phyloP scores from a whole-genome alignment of 2,329 filamentous ascomycete species.

The Lachnellula occidentalis region DNA sequence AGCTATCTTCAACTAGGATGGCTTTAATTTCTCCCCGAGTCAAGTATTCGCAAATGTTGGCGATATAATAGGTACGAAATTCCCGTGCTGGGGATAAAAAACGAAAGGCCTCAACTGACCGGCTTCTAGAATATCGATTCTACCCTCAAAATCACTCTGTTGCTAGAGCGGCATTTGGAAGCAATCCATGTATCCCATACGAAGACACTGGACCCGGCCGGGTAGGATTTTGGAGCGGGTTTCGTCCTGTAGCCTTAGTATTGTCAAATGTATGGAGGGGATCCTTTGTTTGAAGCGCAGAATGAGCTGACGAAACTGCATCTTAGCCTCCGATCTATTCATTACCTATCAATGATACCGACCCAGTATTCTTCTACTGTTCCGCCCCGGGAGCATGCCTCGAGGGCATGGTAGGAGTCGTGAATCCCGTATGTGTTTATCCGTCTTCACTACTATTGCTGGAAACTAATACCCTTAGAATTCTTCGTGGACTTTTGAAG shows the following conservation, averaged over 20 bases:
- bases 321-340: slow-evolving; percentile 35
- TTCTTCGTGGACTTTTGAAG: slow-evolving; percentile 40
- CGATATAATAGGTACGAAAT: slow-evolving; percentile 40
- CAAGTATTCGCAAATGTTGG: slow-evolving; percentile 37
- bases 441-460: not conserved
- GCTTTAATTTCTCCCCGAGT: slow-evolving; percentile 33
- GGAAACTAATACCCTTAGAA: slow-evolving; percentile 32
- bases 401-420: slow-evolving; percentile 68
- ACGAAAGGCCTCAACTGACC: slow-evolving; percentile 2
- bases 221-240: slow-evolving; percentile 50
- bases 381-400: slow-evolving; percentile 61
- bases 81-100: not conserved
- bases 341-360: slow-evolving; percentile 51
- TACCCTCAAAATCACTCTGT: slow-evolving; percentile 60
- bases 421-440: slow-evolving; percentile 54
- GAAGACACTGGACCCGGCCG: slow-evolving; percentile 45
- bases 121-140: slow-evolving; percentile 46
- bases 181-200: slow-evolving; percentile 58
- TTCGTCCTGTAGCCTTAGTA: slow-evolving; percentile 39
- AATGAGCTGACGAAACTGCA: slow-evolving; percentile 2
- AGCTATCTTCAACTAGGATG: slow-evolving; percentile 13
- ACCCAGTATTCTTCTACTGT: slow-evolving; percentile 66
- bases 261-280: slow-evolving; percentile 34
- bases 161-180: slow-evolving; percentile 50
- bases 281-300: not conserved